Conservation (phyloP, 1,284 basidiomycete genomes). For the Cutaneotrichosporon sp. region DNA sequence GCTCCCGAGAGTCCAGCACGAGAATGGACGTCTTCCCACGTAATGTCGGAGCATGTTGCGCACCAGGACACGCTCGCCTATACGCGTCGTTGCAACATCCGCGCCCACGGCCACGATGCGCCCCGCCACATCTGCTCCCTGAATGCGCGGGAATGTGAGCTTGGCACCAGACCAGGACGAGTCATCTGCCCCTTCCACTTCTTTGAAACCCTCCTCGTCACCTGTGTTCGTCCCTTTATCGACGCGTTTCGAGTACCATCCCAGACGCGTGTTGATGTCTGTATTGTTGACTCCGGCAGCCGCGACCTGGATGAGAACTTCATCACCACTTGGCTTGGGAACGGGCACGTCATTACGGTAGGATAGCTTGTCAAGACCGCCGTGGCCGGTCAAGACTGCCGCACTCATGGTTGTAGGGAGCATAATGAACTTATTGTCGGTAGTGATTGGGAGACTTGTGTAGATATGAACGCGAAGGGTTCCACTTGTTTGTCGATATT, state of each 20-base stretch:
- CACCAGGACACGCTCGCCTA: conserved; percentile 6
- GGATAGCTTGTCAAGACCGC: conserved; percentile 4
- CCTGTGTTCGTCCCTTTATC: not conserved
- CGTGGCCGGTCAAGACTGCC: not conserved
- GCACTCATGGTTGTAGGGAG: not conserved
- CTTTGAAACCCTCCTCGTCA: not conserved
- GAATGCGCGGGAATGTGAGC: conserved; percentile 5
- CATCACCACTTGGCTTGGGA: not conserved
- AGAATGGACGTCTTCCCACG: not conserved
- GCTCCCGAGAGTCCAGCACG: conserved; percentile 10
- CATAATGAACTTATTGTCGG: too few species aligned
- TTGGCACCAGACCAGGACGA: conserved; percentile 4
- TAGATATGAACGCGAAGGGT: too few species aligned
- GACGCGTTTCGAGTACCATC: conserved; percentile 7
- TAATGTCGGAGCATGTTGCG: conserved; percentile 10
- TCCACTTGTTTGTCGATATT: too few species aligned
- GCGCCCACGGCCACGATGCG: conserved; percentile 1
- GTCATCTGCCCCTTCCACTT: not conserved
- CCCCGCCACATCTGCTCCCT: conserved; percentile 8
- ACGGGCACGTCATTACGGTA: conserved; percentile 6
- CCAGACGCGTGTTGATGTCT: conserved; percentile 11
- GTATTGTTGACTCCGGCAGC: conserved; percentile 9
- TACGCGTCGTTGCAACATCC: not conserved
- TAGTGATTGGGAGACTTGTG: too few species aligned
- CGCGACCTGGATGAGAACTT: conserved; percentile 3